These are phyloP conservation scores for Salix arbutifolia DNA, from an alignment of 345 rosid genomes.

Conservation along the genomic window DNA sequence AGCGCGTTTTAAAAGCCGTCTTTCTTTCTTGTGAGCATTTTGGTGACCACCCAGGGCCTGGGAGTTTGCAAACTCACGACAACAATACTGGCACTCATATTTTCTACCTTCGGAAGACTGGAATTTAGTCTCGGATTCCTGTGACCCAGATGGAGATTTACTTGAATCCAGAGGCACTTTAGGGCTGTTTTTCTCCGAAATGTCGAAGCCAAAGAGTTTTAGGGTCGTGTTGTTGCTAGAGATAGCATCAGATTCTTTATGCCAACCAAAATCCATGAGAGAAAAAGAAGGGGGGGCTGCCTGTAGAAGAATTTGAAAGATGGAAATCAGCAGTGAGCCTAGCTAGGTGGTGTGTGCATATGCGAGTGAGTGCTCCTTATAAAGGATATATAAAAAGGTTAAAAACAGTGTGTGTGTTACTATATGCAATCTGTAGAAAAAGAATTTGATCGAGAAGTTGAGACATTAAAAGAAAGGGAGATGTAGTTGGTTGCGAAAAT, in stretches of 20 bases:
- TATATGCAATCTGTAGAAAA: not conserved
- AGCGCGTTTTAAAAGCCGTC: slow-evolving; percentile 26
- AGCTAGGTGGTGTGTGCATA: not conserved
- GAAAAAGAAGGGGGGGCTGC: not conserved
- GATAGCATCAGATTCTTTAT: slow-evolving; percentile 15
- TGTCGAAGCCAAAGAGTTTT: slow-evolving; percentile 64
- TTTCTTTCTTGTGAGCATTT: slow-evolving; percentile 29
- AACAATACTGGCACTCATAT: slow-evolving; percentile 28
- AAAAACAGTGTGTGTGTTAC: not conserved
- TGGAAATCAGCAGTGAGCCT: not conserved
- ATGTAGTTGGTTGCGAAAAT: slow-evolving; percentile 36
- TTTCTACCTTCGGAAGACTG: slow-evolving; percentile 13
- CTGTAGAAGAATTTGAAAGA: not conserved
- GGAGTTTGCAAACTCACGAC: slow-evolving; percentile 22
- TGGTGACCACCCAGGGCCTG: slow-evolving; percentile 30
- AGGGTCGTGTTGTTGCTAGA: slow-evolving; percentile 30
- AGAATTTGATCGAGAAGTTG: slow-evolving; percentile 10
- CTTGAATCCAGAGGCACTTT: not conserved
- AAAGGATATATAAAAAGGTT: not conserved
- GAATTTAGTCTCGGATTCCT: slow-evolving; percentile 13
- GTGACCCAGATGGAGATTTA: slow-evolving; percentile 19
- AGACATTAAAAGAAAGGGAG: slow-evolving; percentile 10
- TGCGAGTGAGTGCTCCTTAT: not conserved
- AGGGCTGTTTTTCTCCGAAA: slow-evolving; percentile 31
- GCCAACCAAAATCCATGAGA: slow-evolving; percentile 33